These are phyloP conservation scores for Wickerhamiella occidentalis DNA, from an alignment of 805 yeast genomes.

Conservation along the genomic window DNA sequence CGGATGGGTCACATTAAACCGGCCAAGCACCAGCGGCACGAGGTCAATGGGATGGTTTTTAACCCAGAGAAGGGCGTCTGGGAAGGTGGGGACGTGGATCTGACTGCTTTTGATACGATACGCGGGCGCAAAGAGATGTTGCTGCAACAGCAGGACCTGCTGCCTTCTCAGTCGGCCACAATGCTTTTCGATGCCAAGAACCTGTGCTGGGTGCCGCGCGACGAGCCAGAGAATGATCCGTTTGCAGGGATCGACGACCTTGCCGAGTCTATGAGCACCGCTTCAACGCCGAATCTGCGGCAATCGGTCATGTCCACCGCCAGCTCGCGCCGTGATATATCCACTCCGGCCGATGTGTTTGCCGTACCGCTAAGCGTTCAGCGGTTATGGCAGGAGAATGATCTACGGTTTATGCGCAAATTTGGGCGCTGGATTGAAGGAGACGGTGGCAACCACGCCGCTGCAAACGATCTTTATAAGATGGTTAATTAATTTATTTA, in stretches of 20 bases:
- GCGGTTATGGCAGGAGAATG: conserved; percentile 21
- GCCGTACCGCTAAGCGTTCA: conserved; percentile 15
- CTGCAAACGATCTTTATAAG: conserved; percentile 19
- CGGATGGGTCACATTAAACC: conserved; percentile 7
- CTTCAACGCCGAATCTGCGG: conserved; percentile 9
- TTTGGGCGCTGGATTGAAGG: conserved; percentile 24
- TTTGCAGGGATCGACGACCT: conserved; percentile 20
- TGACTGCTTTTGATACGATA: conserved; percentile 16
- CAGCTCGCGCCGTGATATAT: conserved; percentile 17
- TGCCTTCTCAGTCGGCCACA: conserved; percentile 11
- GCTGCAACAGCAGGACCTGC: conserved; percentile 10
- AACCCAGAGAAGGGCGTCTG: conserved; percentile 21
- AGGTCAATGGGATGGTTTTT: conserved; percentile 22
- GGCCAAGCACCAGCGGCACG: conserved; percentile 7
- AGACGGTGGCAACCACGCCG: conserved; percentile 16
- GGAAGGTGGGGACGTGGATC: conserved; percentile 23
- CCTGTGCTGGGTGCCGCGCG: conserved; percentile 19
- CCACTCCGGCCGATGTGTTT: conserved; percentile 18
- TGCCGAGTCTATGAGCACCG: conserved; percentile 1
- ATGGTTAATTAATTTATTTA: conserved; percentile 18
- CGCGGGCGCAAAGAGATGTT: conserved; percentile 15
- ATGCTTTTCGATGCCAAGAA: conserved; percentile 22
- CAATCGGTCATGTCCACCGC: conserved; percentile 8
- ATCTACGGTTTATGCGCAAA: conserved; percentile 23
- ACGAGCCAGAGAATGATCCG: conserved; percentile 20